A percentile compares a stretch with the other conserved stretches of the same genome.
These are phyloP conservation scores for Penicillium sp. DNA, from an alignment of 2,329 filamentous ascomycete species.

Conservation along the genomic window DNA sequence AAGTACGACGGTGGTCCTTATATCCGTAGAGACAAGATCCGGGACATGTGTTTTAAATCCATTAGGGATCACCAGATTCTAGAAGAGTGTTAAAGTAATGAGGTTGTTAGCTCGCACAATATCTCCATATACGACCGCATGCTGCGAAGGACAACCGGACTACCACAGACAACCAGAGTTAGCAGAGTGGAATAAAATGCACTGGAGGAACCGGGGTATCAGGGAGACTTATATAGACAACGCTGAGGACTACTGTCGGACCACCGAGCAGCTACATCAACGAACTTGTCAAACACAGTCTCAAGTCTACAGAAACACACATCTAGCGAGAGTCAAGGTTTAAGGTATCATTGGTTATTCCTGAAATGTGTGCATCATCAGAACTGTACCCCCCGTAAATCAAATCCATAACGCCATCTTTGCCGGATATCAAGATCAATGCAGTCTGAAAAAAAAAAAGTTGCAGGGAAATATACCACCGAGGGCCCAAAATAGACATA, in stretches of 20 bases:
- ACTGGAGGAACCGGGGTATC: not conserved
- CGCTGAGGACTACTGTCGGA: not conserved
- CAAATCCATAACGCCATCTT: constrained; percentile 2
- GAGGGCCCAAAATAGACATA: constrained; percentile 9
- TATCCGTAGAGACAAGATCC: not conserved
- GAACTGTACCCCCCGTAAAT: not conserved
- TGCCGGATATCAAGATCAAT: constrained; percentile 7
- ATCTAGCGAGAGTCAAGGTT: not conserved
- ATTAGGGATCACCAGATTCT: not conserved
- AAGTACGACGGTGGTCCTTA: not conserved
- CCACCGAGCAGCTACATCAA: not conserved
- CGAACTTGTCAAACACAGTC: not conserved
- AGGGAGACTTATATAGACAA: not conserved
- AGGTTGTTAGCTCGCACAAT: not conserved
- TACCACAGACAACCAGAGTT: not conserved
- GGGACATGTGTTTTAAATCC: not conserved
- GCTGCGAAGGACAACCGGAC: not conserved
- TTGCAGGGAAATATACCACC: not conserved
- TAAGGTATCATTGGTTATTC: constrained; percentile 2
- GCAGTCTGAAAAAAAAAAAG: constrained; percentile 2
- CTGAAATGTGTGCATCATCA: not conserved
- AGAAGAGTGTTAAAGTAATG: not conserved
- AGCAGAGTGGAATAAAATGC: not conserved
- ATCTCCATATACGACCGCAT: not conserved
- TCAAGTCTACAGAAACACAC: not conserved